phyloP scores from a whole-genome alignment of 352 stramenopile species.

The Phytophthora meadii region DNA sequence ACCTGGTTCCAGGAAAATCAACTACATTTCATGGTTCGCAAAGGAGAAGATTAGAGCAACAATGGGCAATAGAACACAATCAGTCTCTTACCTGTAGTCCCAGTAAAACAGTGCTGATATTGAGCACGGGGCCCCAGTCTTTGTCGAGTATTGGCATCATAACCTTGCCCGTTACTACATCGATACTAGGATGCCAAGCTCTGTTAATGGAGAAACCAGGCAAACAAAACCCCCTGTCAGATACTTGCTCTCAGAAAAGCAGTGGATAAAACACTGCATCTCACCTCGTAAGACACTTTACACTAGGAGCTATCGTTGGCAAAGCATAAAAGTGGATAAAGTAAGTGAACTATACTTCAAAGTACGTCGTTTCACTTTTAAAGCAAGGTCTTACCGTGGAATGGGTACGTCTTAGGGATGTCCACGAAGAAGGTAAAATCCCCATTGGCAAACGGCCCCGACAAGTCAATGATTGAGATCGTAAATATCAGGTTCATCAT shows the following conservation, averaged over 20 bases:
- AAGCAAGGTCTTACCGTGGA: slow-evolving; percentile 59
- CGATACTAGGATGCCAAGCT: slow-evolving; percentile 89
- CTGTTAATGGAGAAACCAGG: slow-evolving; percentile 39
- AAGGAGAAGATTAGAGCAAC: background rate
- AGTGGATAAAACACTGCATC: background rate
- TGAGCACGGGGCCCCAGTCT: slow-evolving; percentile 87
- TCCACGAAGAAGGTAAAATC: slow-evolving; percentile 89
- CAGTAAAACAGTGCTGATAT: slow-evolving; percentile 87
- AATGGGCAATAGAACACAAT: background rate
- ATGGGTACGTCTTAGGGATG: slow-evolving; percentile 89
- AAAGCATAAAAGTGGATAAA: slow-evolving; percentile 3
- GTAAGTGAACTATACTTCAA: background rate
- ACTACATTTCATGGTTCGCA: slow-evolving; percentile 28
- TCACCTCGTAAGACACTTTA: slow-evolving; percentile 77
- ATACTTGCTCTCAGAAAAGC: background rate
- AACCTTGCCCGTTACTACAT: slow-evolving; percentile 73
- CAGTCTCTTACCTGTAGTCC: slow-evolving; percentile 66
- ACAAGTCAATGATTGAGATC: slow-evolving; percentile 78
- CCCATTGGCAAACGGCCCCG: slow-evolving; percentile 81
- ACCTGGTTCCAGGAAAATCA: slow-evolving; percentile 83
- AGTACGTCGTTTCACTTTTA: background rate
- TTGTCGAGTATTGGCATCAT: slow-evolving; percentile 89
- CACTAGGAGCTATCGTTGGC: slow-evolving; percentile 58
- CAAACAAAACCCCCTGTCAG: background rate
- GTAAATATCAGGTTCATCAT: slow-evolving; percentile 84